Evolutionary conservation across 2,329 filamentous ascomycete genomes (phyloP).

Genomic region (Uncinocarpus reesii): DNA sequence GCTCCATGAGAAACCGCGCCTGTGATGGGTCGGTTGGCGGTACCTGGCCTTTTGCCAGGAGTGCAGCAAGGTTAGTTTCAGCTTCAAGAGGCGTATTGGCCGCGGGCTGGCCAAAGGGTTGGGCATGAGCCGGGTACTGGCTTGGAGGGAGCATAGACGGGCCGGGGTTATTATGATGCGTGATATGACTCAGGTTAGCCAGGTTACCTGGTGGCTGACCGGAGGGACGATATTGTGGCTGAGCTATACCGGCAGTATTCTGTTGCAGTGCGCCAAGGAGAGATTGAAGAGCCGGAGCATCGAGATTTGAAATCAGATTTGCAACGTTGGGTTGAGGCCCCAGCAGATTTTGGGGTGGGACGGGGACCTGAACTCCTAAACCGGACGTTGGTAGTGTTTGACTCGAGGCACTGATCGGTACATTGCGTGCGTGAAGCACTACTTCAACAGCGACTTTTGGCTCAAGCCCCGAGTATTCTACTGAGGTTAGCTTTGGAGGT

Average conservation of each 20-base stretch:
- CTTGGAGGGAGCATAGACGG: background rate
- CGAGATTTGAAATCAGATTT: constrained; percentile 56
- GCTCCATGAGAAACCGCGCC: constrained; percentile 41
- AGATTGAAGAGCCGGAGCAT: constrained; percentile 59
- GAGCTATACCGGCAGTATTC: constrained; percentile 30
- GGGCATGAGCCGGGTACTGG: background rate
- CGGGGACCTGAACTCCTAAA: constrained; percentile 14
- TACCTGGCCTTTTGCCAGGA: constrained; percentile 17
- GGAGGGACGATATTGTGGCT: constrained; percentile 19
- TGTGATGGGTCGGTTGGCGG: constrained; percentile 25
- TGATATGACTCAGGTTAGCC: constrained; percentile 18
- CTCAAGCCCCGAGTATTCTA: constrained; percentile 74
- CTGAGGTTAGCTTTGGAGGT: constrained; percentile 17
- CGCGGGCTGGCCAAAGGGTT: constrained; percentile 16
- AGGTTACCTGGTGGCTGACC: constrained; percentile 19
- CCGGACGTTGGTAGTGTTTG: constrained; percentile 25
- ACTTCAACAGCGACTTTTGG: constrained; percentile 70
- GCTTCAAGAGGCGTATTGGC: constrained; percentile 22
- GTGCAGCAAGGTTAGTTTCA: constrained; percentile 31
- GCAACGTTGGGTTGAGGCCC: constrained; percentile 46
- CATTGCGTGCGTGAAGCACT: constrained; percentile 50
- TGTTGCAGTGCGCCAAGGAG: constrained; percentile 52
- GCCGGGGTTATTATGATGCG: constrained; percentile 12
- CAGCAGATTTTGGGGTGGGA: constrained; percentile 19
- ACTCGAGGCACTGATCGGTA: constrained; percentile 28